Evolutionary conservation across 805 yeast genomes (phyloP), one percentile per base, ranked within the genome.

Genomic region (Saccharomycopsis sp.): DNA sequence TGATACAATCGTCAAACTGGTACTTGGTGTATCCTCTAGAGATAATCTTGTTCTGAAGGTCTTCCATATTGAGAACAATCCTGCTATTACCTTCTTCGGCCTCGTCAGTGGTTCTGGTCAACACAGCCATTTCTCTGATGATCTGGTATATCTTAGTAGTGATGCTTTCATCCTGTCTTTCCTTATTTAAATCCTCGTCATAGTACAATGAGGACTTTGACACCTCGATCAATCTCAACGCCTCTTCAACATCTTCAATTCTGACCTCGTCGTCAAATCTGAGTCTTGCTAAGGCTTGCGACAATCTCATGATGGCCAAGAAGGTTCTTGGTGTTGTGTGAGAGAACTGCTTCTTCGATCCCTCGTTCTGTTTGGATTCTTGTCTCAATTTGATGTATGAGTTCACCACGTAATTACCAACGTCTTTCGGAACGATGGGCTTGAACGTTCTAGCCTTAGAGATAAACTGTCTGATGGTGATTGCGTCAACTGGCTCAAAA

Each of bases 281-380:
- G 59, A 94, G 78, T 66, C 97, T 80, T 0, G 99, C 98, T 62
- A 89, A 78, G 1, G 97, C 99, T 73, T 92, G 98, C 1, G 99
- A 81, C 79, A 94, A 78, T 74, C 99, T 85, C 64, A 94, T 74
- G 53, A 95, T 85, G 64, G 94, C 98, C 58, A 94, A 77, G 62
- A 94, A 78, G 1, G 98, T 91, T 77, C 99, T 85, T 58, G 98
- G 97, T 1, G 99, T 91, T 20, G 95, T 87, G 72, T 91, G 97
- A 52, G 91, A 83, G 69, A 92, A 92, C 57, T 90, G 87, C 66
- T 81, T 80, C 56, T 80, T 82, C 37, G 91, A 84, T 62, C 85
- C 85, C 68, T 87, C 88, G 68, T 87, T 87, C 58, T 81, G 75
- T 67, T 88, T 89, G 20, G 95, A 87, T 67, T 90, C 96, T 73